These are phyloP conservation scores for Litchi chinensis DNA, from an alignment of 345 rosid species.

Conservation along the genomic window DNA sequence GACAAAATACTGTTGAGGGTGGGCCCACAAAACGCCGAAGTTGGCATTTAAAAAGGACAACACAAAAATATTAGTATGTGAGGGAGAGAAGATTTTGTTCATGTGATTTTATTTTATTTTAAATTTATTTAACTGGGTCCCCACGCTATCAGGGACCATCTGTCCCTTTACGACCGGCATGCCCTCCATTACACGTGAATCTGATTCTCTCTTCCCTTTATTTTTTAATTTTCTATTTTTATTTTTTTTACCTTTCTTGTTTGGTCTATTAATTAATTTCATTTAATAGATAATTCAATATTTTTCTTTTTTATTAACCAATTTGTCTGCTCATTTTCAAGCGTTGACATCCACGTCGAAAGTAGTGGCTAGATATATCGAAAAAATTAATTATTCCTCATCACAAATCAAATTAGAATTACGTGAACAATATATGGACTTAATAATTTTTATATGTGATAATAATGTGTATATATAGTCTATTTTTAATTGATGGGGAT, in stretches of 20 bases:
- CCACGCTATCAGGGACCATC: conserved; percentile 39
- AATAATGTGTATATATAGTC: too few species aligned
- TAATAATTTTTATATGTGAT: background rate
- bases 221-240: background rate
- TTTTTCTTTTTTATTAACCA: too few species aligned
- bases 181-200: conserved; percentile 43
- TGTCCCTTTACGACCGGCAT: conserved; percentile 55
- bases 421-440: too few species aligned
- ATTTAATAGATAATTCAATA: too few species aligned
- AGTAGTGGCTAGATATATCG: too few species aligned
- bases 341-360: too few species aligned
- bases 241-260: too few species aligned
- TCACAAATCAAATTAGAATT: too few species aligned
- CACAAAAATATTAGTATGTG: conserved; percentile 23
- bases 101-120: background rate
- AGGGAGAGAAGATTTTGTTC: conserved; percentile 1
- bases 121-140: conserved; percentile 16
- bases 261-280: too few species aligned
- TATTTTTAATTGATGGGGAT: background rate
- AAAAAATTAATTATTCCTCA: too few species aligned
- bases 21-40: conserved; percentile 24
- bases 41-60: conserved; percentile 32
- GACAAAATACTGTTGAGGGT: background rate
- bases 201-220: conserved; percentile 24
- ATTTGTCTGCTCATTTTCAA: too few species aligned